Conservation (phyloP, 23 red algal genomes). For the Gracilaria domingensis region DNA sequence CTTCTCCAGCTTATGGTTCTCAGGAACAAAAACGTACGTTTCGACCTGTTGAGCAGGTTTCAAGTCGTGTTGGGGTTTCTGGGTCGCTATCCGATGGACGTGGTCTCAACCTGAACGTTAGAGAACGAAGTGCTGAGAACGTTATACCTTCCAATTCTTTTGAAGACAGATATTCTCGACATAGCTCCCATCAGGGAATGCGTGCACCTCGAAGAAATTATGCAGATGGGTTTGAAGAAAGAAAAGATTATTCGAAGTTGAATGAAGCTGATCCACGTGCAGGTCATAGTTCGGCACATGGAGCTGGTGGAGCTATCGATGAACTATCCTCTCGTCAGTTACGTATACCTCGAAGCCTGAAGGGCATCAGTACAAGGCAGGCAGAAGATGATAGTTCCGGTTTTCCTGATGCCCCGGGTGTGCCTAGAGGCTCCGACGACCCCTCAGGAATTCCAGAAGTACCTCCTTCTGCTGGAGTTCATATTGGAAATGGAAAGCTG, state of each 20-base stretch:
- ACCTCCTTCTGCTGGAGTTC: conserved; percentile 30
- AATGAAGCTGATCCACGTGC: neutral
- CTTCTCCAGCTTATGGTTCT: neutral
- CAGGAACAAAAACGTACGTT: neutral
- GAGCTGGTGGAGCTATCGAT: neutral
- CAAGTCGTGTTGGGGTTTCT: neutral
- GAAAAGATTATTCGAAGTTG: neutral
- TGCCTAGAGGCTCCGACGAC: neutral
- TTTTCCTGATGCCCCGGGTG: neutral
- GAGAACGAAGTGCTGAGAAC: neutral
- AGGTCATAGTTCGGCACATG: neutral
- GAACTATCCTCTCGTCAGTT: neutral
- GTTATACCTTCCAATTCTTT: neutral
- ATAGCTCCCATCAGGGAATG: neutral
- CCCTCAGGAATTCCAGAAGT: neutral
- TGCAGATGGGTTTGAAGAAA: neutral
- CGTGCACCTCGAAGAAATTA: neutral
- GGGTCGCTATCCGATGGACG: neutral
- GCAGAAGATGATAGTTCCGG: neutral
- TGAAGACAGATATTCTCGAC: neutral
- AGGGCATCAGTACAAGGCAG: neutral
- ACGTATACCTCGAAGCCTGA: conserved; percentile 7
- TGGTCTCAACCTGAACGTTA: neutral
- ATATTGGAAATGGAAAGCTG: conserved; percentile 34
- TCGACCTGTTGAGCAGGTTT: neutral